phyloP scores from a whole-genome alignment of 78 protist genomes.

The Creolimax fragrantissima region DNA sequence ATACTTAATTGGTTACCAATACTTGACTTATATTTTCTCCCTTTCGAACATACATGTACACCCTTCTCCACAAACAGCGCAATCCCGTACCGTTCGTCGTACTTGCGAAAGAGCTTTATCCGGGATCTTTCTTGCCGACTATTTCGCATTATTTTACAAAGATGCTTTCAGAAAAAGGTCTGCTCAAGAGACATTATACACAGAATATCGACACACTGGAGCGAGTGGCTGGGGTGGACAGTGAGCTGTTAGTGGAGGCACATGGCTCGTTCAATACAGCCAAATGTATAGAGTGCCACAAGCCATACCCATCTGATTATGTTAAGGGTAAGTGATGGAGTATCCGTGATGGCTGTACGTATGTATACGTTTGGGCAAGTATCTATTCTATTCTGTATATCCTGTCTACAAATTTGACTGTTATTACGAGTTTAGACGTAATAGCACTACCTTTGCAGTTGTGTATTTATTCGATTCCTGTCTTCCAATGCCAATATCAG shows the following conservation, averaged over 20 bases:
- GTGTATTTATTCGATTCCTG: too few relatives aligned
- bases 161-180: constrained; percentile 50
- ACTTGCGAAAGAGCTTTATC: constrained; percentile 66
- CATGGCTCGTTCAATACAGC: constrained; percentile 70
- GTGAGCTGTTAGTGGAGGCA: constrained; percentile 57
- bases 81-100: constrained; percentile 74
- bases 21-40: too few relatives aligned
- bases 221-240: constrained; percentile 53
- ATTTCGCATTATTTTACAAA: constrained; percentile 63
- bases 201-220: constrained; percentile 90
- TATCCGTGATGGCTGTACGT: too few relatives aligned
- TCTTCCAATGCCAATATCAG: too few relatives aligned
- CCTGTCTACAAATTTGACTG: too few relatives aligned
- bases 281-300: background rate
- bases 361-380: too few relatives aligned
- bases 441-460: too few relatives aligned
- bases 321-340: constrained; percentile 30
- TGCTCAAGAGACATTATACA: constrained; percentile 73
- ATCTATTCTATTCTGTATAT: too few relatives aligned
- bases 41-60: too few relatives aligned
- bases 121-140: constrained; percentile 64
- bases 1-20: too few relatives aligned
- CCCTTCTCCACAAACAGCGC: too few relatives aligned
- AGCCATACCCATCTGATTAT: background rate
- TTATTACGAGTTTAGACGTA: too few relatives aligned